These are phyloP conservation scores for Hyphodiscus sp. DNA, from an alignment of 2,329 filamentous ascomycete genomes.

Conservation along the genomic window DNA sequence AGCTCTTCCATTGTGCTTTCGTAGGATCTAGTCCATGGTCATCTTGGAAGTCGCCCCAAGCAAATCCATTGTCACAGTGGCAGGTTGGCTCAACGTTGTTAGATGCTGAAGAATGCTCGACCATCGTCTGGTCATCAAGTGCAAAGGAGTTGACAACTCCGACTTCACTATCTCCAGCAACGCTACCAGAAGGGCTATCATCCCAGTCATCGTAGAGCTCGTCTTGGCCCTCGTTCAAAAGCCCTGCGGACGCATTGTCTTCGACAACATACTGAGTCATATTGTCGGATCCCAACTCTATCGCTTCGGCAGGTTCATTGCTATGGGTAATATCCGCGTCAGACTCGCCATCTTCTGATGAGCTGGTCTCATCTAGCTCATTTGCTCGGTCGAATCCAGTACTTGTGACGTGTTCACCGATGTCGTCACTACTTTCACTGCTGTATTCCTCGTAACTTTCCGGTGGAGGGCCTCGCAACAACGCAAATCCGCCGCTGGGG, in stretches of 20 bases:
- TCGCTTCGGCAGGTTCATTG: background rate
- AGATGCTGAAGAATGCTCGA: background rate
- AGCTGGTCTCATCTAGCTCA: background rate
- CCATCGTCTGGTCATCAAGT: background rate
- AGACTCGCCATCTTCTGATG: background rate
- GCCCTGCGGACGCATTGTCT: background rate
- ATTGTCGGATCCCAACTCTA: background rate
- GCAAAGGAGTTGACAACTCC: slow-evolving; percentile 1
- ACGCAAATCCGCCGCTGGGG: background rate
- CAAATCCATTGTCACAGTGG: background rate
- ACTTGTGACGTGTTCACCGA: background rate
- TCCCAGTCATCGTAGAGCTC: background rate
- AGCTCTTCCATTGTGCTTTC: slow-evolving; percentile 42
- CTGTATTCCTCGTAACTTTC: background rate
- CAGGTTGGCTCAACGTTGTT: background rate
- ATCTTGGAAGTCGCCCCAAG: slow-evolving; percentile 35
- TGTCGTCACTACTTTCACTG: background rate
- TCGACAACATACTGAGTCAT: background rate
- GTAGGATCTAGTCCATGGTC: slow-evolving; percentile 32
- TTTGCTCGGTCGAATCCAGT: background rate
- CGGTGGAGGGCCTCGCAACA: background rate
- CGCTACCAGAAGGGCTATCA: background rate
- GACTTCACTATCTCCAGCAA: background rate
- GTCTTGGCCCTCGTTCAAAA: background rate
- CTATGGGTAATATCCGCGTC: background rate